Percentiles rank a stretch among this genome's conserved stretches.
These are phyloP conservation scores for Cynanchum wilfordii DNA, from an alignment of 257 asterid genomes.

Conservation along the genomic window DNA sequence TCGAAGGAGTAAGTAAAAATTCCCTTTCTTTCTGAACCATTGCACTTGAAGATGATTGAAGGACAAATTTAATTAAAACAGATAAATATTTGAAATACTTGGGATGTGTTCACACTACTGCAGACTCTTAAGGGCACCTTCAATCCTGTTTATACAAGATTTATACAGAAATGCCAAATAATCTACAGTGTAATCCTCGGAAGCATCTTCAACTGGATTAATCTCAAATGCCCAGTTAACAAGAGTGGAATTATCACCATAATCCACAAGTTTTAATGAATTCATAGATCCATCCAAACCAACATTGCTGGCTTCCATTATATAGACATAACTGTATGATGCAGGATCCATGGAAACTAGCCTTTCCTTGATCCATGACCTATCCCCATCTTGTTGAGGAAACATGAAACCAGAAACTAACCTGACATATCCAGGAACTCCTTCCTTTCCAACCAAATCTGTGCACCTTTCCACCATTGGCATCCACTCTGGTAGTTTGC, in stretches of 20 bases:
- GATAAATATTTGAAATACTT: neutral
- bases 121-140: constrained; percentile 28
- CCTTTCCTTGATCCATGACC: constrained; percentile 73
- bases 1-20: neutral
- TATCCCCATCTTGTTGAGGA: constrained; percentile 55
- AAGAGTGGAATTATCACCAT: constrained; percentile 44
- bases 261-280: constrained; percentile 39
- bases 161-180: constrained; percentile 56
- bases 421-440: constrained; percentile 46
- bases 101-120: neutral
- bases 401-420: constrained; percentile 77
- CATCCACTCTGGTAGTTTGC: constrained; percentile 55
- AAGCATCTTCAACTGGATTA: constrained; percentile 45
- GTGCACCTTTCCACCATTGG: constrained; percentile 62
- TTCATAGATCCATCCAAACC: constrained; percentile 62
- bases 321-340: constrained; percentile 33
- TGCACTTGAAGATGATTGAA: neutral
- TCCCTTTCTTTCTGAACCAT: neutral
- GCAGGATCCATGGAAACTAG: constrained; percentile 39
- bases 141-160: constrained; percentile 49
- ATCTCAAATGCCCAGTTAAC: constrained; percentile 58
- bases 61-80: neutral
- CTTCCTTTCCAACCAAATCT: constrained; percentile 44
- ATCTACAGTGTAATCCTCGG: constrained; percentile 45
- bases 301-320: constrained; percentile 60